Evolutionary conservation across 805 yeast species (phyloP), one percentile per base, ranked within the genome.

Genomic region (Yamadazyma nakazawae): DNA sequence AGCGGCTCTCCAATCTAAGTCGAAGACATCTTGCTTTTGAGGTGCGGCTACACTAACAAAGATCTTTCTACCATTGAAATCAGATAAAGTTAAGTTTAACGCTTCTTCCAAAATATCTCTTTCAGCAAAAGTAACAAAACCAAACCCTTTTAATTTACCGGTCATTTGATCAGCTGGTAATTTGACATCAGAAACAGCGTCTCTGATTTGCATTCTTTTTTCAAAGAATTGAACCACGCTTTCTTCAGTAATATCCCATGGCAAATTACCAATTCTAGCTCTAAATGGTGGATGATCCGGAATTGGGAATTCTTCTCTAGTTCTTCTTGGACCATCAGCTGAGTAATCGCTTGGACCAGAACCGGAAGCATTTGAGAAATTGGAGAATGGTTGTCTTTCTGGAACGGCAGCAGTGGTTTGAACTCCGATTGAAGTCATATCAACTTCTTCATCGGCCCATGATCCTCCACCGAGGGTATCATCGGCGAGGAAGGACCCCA

Each of bases 221-320:
- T 79, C 83, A 48, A 86, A 77, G 74, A 84, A 85, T 21, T 76
- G 78, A 43, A 65, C 70, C 48, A 86, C 73, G 44, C 74, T 79
- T 32, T 74, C 81, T 66, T 92, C 97, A 40, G 74, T 66, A 38
- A 80, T 78, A 48, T 86, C 91, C 83, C 87, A 85, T 50, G 96
- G 88, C 61, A 94, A 79, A 70, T 91, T 90, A 62, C 81, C 80
- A 55, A 92, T 76, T 64, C 88, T 81, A n/a, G 96, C 97, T 59
- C 87, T 85, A 76, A 68, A 94, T 45, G 99, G 99, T 16, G 97
- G 90, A 43, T 71, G 77, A 58, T 89, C 92, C 39, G 99, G 99
- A 50, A 94, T 76, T 37, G 96, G 96, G 56, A 71, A 85, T 62
- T 85, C 91, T 52, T 72, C 75, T 67, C 88, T 79, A 52, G 78